These are phyloP conservation scores for Mycena kentingensis DNA, from an alignment of 768 basidiomycete species.

Conservation along the genomic window DNA sequence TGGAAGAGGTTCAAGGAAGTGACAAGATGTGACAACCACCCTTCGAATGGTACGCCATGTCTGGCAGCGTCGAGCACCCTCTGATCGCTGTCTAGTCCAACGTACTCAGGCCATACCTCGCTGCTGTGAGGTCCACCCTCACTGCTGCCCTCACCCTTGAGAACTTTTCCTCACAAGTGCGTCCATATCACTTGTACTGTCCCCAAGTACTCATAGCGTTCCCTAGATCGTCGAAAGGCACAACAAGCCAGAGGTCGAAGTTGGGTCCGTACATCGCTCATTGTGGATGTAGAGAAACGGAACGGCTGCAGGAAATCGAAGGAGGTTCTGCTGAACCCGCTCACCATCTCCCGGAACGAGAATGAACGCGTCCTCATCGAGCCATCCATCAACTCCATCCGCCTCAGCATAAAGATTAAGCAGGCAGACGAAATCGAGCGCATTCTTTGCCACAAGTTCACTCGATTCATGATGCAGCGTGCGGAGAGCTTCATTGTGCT, in stretches of 20 bases:
- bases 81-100: conserved; percentile 66
- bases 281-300: neutral
- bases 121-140: conserved; percentile 91
- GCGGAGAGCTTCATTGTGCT: conserved; percentile 98
- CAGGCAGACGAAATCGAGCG: conserved; percentile 99
- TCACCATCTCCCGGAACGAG: conserved; percentile 95
- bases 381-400: conserved; percentile 95
- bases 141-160: conserved; percentile 98
- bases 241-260: conserved; percentile 96
- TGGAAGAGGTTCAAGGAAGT: conserved; percentile 17
- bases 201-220: conserved; percentile 22
- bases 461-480: conserved; percentile 97
- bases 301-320: conserved; percentile 68
- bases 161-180: conserved; percentile 96
- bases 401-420: conserved; percentile 97
- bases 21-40: conserved; percentile 16
- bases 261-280: conserved; percentile 51
- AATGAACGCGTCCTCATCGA: conserved; percentile 97
- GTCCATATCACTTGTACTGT: conserved; percentile 17
- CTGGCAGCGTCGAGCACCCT: neutral
- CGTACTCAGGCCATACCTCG: conserved; percentile 92
- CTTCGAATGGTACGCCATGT: conserved; percentile 49
- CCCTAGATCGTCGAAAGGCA: conserved; percentile 90
- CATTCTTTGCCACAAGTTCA: conserved; percentile 97
- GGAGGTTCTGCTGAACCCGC: conserved; percentile 91